Evolutionary conservation across 1,284 basidiomycete species (phyloP).

Genomic region (Coniferiporia sulphurascens): DNA sequence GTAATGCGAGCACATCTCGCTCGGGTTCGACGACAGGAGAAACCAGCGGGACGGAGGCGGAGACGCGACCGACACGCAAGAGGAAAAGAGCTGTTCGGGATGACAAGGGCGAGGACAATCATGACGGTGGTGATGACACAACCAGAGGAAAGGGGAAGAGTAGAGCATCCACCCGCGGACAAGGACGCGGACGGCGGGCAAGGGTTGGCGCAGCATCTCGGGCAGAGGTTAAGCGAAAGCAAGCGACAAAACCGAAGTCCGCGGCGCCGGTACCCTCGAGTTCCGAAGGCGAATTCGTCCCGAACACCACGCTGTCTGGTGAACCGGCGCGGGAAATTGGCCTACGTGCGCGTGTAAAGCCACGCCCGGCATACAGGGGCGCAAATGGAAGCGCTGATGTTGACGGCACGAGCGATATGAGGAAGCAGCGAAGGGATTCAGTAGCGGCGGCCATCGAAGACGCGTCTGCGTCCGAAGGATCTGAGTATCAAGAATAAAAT

Average conservation of each 20-base stretch:
- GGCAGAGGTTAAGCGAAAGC: neutral
- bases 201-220: slow-evolving; percentile 1
- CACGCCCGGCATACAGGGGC: slow-evolving; percentile 9
- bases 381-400: neutral
- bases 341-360: slow-evolving; percentile 8
- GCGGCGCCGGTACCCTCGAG: neutral
- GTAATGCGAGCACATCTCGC: neutral
- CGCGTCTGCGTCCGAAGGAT: slow-evolving; percentile 10
- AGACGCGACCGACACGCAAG: slow-evolving; percentile 1
- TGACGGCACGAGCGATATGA: neutral
- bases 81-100: neutral
- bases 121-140: neutral
- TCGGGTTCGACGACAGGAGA: neutral
- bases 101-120: neutral
- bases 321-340: slow-evolving; percentile 14
- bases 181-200: slow-evolving; percentile 18
- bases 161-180: slow-evolving; percentile 12
- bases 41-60: neutral
- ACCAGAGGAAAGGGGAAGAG: neutral
- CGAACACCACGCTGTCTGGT: slow-evolving; percentile 14
- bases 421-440: neutral
- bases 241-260: slow-evolving; percentile 4
- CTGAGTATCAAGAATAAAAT: slow-evolving; percentile 9
- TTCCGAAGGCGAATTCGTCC: slow-evolving; percentile 26
- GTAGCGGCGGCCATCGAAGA: neutral